Conservation (phyloP, 2,329 filamentous ascomycete genomes). For the Sarocladium brachiariae region DNA sequence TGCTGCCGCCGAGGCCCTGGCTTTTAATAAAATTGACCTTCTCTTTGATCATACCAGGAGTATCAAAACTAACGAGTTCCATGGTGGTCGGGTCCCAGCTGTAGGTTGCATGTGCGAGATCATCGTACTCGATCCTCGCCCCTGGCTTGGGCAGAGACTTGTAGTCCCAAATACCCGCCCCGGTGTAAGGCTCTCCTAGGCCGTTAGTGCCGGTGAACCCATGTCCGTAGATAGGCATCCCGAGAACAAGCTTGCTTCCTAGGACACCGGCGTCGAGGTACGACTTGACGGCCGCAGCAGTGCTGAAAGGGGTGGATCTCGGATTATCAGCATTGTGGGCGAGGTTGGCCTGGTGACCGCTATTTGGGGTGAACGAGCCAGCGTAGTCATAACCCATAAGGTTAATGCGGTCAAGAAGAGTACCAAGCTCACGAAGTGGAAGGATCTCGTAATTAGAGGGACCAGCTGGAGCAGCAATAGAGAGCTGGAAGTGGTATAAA, state of each 20-base stretch:
- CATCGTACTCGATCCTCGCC: constrained; percentile 51
- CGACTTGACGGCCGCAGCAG: constrained; percentile 56
- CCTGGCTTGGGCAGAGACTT: constrained; percentile 63
- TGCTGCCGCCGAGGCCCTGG: constrained; percentile 62
- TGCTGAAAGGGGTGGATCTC: constrained; percentile 60
- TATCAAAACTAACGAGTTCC: constrained; percentile 69
- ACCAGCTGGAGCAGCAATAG: constrained; percentile 45
- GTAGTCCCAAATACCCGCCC: constrained; percentile 75
- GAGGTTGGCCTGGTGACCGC: constrained; percentile 69
- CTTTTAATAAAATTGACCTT: constrained; percentile 62
- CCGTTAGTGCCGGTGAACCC: constrained; percentile 44
- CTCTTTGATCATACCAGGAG: constrained; percentile 46
- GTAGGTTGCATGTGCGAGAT: constrained; percentile 56
- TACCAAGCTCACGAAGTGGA: constrained; percentile 39
- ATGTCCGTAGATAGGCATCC: constrained; percentile 57
- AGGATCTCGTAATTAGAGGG: constrained; percentile 41
- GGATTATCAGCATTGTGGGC: constrained; percentile 49
- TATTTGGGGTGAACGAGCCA: constrained; percentile 57
- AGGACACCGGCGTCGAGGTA: constrained; percentile 60
- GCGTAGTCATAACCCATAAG: constrained; percentile 76
- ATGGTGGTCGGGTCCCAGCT: constrained; percentile 55
- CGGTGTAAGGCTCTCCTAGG: constrained; percentile 55
- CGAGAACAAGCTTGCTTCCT: constrained; percentile 62
- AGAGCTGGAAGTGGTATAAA: constrained; percentile 46
- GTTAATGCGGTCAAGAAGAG: constrained; percentile 49